Base-by-base conservation (phyloP, 169 alveolate genomes). In the Fabrea salina region DNA sequence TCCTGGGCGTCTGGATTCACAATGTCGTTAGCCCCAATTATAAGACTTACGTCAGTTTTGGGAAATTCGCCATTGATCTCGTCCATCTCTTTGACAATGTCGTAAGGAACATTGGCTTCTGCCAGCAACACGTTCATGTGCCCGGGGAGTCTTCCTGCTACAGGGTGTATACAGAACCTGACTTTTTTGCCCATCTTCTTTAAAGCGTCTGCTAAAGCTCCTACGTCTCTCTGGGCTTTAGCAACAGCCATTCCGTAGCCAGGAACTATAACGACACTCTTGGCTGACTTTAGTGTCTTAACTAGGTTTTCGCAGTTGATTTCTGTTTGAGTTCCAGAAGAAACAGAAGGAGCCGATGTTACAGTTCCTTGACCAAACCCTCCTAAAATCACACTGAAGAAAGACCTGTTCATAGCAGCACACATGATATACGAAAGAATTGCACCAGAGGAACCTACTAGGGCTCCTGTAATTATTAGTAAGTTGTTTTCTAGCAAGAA, bases 121-220 rank as follows among this genome's bases (percentile, higher is more conserved):
- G 98, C 99, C 64, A 97, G 85, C 32, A 97, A 86, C 16, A 97
- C 99, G 76, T 97, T 96, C 95, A 97, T 92, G 85, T 97, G 98
- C 22, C 99, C 99, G 49, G 98, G 99, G 97, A 97, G 94, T 85
- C 99, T 94, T 50, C 99, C 99, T 13, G 99, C 99, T 61, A 97
- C 99, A 35, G 99, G 99, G 82, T 97, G 99, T 72, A 97, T 96
- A 64, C 96, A 98, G 86, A 97, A 96, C 78, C 93, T 94, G 44
- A 97, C 98, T 39, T 86, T 84, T 25, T 91, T 84, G 61, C 95
- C 96, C 33, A 93, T 84, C 47, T 89, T 83, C 71, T 86, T 78
- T 71, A 95, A 78, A 33, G 87, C 81, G 51, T 83, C 74, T 32
- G 86, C 87, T 30, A 94, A 67, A 56, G 91, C 96, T 44, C 94